Evolutionary conservation across 2,329 filamentous ascomycete species (phyloP), one percentile per base, ranked within the genome.

Genomic region (Exophiala phaeomuriformis): DNA sequence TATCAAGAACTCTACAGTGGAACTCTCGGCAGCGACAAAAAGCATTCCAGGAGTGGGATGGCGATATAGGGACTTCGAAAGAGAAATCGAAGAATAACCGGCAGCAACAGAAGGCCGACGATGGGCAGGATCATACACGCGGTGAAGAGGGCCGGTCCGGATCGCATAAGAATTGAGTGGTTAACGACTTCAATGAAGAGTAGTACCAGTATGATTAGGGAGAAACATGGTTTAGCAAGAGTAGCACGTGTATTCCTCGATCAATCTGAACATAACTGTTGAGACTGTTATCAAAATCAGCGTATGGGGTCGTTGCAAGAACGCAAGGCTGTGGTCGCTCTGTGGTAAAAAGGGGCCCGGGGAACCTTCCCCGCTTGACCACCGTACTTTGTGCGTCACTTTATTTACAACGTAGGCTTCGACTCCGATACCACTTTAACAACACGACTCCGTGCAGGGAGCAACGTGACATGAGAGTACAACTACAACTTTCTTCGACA

Each of bases 1-100:
- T 77, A 46, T 75, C 72, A 1, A 73, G 73, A 58, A 77, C 74
- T 2, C 56, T 77, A 56, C 74, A 77, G 55, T 77, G 75, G 75
- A 77, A 77, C 57, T 73, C 72, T 4, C 67, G 75, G 53, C 68
- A 74, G 53, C 70, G 67, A 57, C 74, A 73, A 55, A 76, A 75
- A 61, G 65, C 64, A 47, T 71, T 66, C 47, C 58, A 63, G 30
- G 64, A 67, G n/a, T 66, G 63, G 61, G 52, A 55, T 10, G 47
- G 45, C 4, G 46, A 56, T 9, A 49, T 51, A 35, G 50, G n/a
- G 30, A 51, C 40, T 39, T 6, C 9, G n/a, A 50, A 56, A 8
- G 42, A 53, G 28, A 37, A 48, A 41, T 7, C 19, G 35, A 9
- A 12, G 48, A 51, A 40, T 8, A 8, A 37, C 36, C 5, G 5